Evolutionary conservation across 805 yeast species (phyloP).

Genomic region (Candida broadrunensis): DNA sequence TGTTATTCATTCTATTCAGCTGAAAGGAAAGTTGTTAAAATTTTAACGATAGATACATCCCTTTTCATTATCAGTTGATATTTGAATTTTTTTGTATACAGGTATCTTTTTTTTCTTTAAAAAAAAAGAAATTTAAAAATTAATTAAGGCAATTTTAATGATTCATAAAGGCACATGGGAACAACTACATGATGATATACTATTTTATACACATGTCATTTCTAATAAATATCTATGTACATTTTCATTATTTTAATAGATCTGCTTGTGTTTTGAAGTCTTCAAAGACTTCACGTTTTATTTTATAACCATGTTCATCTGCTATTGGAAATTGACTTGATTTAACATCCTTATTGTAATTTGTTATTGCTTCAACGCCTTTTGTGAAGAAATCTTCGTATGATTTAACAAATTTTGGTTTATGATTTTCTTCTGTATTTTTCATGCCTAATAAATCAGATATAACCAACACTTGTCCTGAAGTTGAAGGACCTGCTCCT

Average conservation of each 20-base stretch:
- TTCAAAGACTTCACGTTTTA: slow-evolving; percentile 58
- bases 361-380: slow-evolving; percentile 49
- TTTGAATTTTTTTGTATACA: no score
- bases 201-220: no score
- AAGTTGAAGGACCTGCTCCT: slow-evolving; percentile 83
- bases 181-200: no score
- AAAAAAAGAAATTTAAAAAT: no score
- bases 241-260: not conserved
- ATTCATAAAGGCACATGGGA: no score
- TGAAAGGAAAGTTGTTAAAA: no score
- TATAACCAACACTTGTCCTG: slow-evolving; percentile 89
- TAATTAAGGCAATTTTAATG: no score
- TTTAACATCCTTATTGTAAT: slow-evolving; percentile 62
- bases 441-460: slow-evolving; percentile 80
- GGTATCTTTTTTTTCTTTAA: no score
- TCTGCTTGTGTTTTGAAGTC: slow-evolving; percentile 15
- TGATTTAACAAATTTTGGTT: slow-evolving; percentile 71
- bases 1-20: no score
- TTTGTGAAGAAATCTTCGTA: slow-evolving; percentile 51
- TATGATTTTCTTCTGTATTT: slow-evolving; percentile 42
- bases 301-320: slow-evolving; percentile 61
- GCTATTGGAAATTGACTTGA: slow-evolving; percentile 55
- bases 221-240: not conserved
- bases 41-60: no score
- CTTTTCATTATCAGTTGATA: no score